These are phyloP conservation scores for Gentiana straminea DNA, from an alignment of 257 asterid species.

Conservation along the genomic window DNA sequence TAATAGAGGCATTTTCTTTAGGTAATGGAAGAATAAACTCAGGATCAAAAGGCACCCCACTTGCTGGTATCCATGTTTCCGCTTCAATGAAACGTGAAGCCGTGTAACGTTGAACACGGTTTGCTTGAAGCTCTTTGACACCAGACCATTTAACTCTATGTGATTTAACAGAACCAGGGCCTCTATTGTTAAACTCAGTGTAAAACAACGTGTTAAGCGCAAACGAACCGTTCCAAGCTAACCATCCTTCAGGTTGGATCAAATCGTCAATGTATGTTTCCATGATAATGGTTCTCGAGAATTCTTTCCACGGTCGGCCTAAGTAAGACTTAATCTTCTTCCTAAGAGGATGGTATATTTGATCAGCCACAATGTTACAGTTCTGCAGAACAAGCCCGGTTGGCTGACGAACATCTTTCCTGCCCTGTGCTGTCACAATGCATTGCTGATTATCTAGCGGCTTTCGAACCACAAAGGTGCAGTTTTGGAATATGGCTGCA, in stretches of 20 bases:
- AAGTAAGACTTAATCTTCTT: constrained; percentile 38
- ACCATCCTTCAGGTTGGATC: constrained; percentile 70
- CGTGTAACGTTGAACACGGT: constrained; percentile 47
- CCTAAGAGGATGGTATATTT: constrained; percentile 23
- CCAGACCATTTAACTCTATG: constrained; percentile 55
- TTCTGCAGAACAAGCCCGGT: constrained; percentile 61
- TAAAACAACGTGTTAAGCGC: constrained; percentile 48
- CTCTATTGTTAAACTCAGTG: constrained; percentile 68
- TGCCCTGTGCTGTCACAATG: constrained; percentile 78
- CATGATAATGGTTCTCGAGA: constrained; percentile 59
- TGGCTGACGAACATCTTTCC: constrained; percentile 64
- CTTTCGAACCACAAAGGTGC: constrained; percentile 60
- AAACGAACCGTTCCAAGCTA: constrained; percentile 46
- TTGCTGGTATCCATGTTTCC: constrained; percentile 32
- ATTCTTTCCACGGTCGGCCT: constrained; percentile 79
- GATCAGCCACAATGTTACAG: constrained; percentile 52
- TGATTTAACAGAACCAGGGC: constrained; percentile 50
- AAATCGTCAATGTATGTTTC: constrained; percentile 56
- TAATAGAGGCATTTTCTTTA: constrained; percentile 23
- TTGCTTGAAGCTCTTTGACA: constrained; percentile 48
- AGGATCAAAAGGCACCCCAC: constrained; percentile 34
- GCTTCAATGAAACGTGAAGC: constrained; percentile 44
- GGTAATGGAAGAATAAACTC: constrained; percentile 52
- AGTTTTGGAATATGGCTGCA: constrained; percentile 70
- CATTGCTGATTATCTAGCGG: constrained; percentile 55